Evolutionary conservation across 2,329 filamentous ascomycete species (phyloP), one percentile per base, ranked within the genome.

Genomic region (Fusarium luffae): DNA sequence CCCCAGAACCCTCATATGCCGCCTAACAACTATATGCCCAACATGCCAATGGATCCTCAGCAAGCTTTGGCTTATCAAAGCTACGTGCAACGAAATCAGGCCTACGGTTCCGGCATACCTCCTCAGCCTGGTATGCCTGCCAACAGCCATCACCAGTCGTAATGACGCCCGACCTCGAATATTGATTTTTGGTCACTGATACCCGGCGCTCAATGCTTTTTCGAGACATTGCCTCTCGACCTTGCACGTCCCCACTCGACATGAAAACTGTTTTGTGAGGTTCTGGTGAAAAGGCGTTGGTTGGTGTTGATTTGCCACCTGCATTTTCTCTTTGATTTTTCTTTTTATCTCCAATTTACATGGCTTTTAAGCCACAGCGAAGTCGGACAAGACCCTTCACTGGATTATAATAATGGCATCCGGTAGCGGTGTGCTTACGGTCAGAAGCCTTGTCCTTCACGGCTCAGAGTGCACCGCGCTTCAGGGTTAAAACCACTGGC

Each of bases 31-130:
- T 92, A 86, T 80, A 88, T 84, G 85, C 82, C 86, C 43, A 84
- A 85, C 69, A 90, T 93, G 76, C 86, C 90, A 42, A 88, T 89
- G 78, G 93, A 92, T 75, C 89, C 92, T 74, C 90, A 93, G 77
- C 90, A 94, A 80, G 92, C 93, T 66, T 85, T 93, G 76, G 91
- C 91, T 34, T 97, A 97, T 79, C 91, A 93, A 78, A 92, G 89
- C 79, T 96, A 96, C 78, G 89, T 97, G 75, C 90, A 92, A 79
- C 90, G 90, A 81, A 81, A 77, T 69, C 88, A 88, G 77, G 86
- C 87, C 71, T 89, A 89, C 76, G 91, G 91, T 76, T 94, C 94
- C 76, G 89, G 88, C 54, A 93, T 97, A 89, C 91, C 92, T 55
- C 87, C 91, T 56, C 90, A 92, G 78, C 86, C 88, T 69, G 89